phyloP scores from a whole-genome alignment of 345 rosid species.

The Lumnitzera racemosa region DNA sequence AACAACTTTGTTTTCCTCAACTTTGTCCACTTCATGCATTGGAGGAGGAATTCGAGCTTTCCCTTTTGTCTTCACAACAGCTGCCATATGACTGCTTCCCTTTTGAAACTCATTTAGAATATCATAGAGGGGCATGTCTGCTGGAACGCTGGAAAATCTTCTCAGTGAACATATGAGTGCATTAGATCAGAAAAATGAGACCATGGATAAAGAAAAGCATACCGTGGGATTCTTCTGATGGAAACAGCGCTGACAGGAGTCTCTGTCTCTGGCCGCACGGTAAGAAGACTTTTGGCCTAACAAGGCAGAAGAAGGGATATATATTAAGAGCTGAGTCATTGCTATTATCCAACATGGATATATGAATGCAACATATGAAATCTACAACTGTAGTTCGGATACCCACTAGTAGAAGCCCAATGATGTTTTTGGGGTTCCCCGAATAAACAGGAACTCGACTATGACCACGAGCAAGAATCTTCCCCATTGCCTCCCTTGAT shows the following conservation, averaged over 20 bases:
- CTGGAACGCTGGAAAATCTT: conserved; percentile 62
- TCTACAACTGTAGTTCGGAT: neutral
- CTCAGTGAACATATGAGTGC: conserved; percentile 3
- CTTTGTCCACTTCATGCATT: conserved; percentile 27
- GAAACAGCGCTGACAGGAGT: conserved; percentile 86
- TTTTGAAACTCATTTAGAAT: conserved; percentile 96
- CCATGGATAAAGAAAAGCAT: conserved; percentile 3
- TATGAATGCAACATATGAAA: no score
- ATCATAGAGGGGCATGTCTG: conserved; percentile 95
- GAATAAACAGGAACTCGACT: conserved; percentile 94
- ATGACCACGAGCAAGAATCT: conserved; percentile 89
- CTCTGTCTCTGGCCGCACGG: conserved; percentile 94
- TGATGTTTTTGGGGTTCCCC: conserved; percentile 74
- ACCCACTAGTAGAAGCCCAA: conserved; percentile 88
- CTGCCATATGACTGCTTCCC: conserved; percentile 99
- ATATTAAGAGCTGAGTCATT: neutral
- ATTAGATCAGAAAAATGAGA: no score
- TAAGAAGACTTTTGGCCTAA: conserved; percentile 93
- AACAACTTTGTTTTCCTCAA: conserved; percentile 27
- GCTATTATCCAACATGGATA: no score
- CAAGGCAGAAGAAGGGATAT: neutral
- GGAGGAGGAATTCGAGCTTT: conserved; percentile 39
- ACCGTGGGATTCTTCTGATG: conserved; percentile 94
- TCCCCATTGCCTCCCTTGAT: conserved; percentile 88
- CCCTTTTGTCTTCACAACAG: conserved; percentile 76